Percentiles rank a stretch among this genome's conserved stretches.
Conservation (phyloP, 176 grass and related monocot genomes). For the Stipa capillata region DNA sequence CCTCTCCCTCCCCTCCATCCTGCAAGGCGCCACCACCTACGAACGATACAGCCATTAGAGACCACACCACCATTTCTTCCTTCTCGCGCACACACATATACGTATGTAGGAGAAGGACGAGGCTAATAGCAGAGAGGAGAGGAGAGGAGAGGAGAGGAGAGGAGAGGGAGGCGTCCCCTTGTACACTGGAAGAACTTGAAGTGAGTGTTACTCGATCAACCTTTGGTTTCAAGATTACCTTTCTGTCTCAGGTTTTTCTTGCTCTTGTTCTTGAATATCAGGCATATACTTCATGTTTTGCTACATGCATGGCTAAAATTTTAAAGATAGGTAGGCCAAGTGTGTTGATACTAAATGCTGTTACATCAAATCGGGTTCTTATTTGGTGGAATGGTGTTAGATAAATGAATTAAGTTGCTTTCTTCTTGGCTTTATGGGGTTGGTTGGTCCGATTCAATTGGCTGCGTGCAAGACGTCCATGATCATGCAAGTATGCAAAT, state of each 20-base stretch:
- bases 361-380: background rate
- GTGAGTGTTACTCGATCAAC: conserved; percentile 19
- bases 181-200: background rate
- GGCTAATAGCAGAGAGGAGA: background rate
- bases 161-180: background rate
- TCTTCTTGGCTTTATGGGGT: background rate
- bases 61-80: background rate
- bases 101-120: background rate
- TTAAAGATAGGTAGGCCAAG: background rate
- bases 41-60: background rate
- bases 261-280: background rate
- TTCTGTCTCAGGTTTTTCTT: background rate
- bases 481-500: background rate
- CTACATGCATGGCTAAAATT: background rate
- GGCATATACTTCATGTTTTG: background rate
- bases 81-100: background rate
- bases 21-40: background rate
- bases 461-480: background rate
- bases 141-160: background rate
- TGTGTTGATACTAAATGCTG: background rate
- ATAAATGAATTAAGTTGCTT: background rate
- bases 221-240: background rate
- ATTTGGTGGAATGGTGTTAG: background rate
- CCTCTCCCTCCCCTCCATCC: background rate
- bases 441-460: background rate